Base-by-base conservation (phyloP, 306 rosid genomes). In the Senna tora region DNA sequence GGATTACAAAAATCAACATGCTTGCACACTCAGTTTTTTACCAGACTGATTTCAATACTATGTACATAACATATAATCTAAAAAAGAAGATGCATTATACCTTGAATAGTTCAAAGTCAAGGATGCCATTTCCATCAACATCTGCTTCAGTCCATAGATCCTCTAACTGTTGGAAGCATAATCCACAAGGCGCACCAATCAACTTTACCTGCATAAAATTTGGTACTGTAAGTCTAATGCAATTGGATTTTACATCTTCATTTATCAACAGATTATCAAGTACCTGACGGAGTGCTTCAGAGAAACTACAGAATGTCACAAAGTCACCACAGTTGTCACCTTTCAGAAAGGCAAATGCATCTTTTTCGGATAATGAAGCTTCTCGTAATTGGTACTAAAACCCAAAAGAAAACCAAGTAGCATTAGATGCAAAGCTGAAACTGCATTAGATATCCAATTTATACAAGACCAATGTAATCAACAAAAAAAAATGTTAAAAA, bases 61-160 rank as follows among this genome's bases (percentile, higher is more conserved):
- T 25, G 73, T 13, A 22, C 39, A 74, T 11, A 32, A 25, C 32
- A 43, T 7, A 73, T 25, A 32, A 21, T 22, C 49, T 41, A 58
- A 13, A 32, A 58, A 13, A 32, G 28, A 67, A 62, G 78, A 12
- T 63, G 1, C 22, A 56, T 39, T 38, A 75, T 85, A 91, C 99
- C 99, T 87, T 85, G 78, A 94, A 91, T 81, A 89, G 92, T 78
- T 88, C 88, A 11, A 79, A 85, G 80, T 86, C 89, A 30, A 91
- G 77, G 61, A 87, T 79, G 57, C 93, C 91, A 55, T 88, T 90
- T 81, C 96, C 93, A 41, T 88, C 90, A 0, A 76, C 67, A 58
- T 94, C 97, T 73, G 89, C 97, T 86, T 89, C 88, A 58, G 74
- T 79, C 99, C 97, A 94, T 61, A 94, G 78, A 76, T 91, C 92